Base-by-base conservation (phyloP, 495 filamentous ascomycete genomes). In the Hypoxylon fragiforme region DNA sequence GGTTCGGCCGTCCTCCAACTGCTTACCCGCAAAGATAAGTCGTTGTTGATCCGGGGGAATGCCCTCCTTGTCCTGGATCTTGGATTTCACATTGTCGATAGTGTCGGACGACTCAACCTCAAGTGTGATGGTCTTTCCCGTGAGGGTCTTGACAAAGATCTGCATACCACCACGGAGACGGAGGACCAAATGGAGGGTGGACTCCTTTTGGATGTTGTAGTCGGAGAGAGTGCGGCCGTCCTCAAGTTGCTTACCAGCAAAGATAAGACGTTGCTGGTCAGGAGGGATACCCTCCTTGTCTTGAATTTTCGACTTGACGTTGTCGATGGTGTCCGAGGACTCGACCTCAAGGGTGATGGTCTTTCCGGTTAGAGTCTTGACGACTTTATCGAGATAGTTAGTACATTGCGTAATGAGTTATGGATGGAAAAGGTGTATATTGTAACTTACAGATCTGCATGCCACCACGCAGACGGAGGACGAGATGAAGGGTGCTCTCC, bases 131-230 rank as follows among this genome's bases (percentile, higher is more conserved):
- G 91, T 95, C 82, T 95, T 96, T 16, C 91, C 91, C 3, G 91
- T 96, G 4, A 95, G 64, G 0, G 81, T 85, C 75, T 85, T 85
- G 62, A 85, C 82, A 60, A 82, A 97, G 70, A 97, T 97, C 69
- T 97, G 92, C 92, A 97, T 97, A 71, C 92, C 92, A 81, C 92
- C 92, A 80, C 92, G 94, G 15, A 97, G 91, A 74, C 92, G 92
- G 38, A 97, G 92, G 44, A 97, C 92, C 8, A 97, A 76, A 68
- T 97, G 92, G 21, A 97, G 89, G 16, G 92, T 97, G 1, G 88
- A 92, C 74, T 97, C 92, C 84, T 97, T 97, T 76, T 97, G 94
- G 50, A 98, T 97, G 70, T 97, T 98, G 79, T 98, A 98, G 71
- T 98, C 92, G 54, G 86, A 91, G 0, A 97, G 82, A 35, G 82